A percentile compares a stretch with the other conserved stretches of the same genome.
These are phyloP conservation scores for Sphaerulina musiva DNA, from an alignment of 2,329 filamentous ascomycete species.

Conservation along the genomic window DNA sequence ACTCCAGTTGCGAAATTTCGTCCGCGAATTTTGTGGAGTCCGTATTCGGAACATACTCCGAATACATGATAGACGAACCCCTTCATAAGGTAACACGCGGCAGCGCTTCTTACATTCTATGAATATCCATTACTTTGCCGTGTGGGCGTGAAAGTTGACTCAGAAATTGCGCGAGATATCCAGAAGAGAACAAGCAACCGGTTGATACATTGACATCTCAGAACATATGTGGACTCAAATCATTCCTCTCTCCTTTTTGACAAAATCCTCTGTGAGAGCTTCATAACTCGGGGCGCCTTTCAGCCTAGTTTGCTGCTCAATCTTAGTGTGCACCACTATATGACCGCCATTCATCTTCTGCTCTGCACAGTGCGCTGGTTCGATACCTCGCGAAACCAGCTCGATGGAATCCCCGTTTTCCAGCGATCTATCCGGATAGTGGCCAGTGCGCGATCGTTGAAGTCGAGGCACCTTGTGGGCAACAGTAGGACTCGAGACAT, in stretches of 20 bases:
- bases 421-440: not conserved
- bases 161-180: no score
- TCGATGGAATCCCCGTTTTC: constrained; percentile 14
- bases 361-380: not conserved
- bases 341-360: constrained; percentile 1
- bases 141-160: no score
- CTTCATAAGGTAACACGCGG: no score
- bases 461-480: not conserved
- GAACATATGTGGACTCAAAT: not conserved
- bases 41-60: no score
- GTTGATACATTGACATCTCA: no score
- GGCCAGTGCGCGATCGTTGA: not conserved
- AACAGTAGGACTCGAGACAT: constrained; percentile 1
- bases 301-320: constrained; percentile 12
- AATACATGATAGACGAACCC: no score
- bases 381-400: not conserved
- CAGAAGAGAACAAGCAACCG: no score
- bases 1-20: no score
- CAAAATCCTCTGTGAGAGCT: not conserved
- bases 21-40: no score
- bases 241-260: not conserved
- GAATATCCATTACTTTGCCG: no score
- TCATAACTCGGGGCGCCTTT: not conserved
- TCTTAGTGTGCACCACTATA: constrained; percentile 17
- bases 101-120: no score